Conservation (phyloP, 1,284 basidiomycete genomes). For the Spongiforma sp. region DNA sequence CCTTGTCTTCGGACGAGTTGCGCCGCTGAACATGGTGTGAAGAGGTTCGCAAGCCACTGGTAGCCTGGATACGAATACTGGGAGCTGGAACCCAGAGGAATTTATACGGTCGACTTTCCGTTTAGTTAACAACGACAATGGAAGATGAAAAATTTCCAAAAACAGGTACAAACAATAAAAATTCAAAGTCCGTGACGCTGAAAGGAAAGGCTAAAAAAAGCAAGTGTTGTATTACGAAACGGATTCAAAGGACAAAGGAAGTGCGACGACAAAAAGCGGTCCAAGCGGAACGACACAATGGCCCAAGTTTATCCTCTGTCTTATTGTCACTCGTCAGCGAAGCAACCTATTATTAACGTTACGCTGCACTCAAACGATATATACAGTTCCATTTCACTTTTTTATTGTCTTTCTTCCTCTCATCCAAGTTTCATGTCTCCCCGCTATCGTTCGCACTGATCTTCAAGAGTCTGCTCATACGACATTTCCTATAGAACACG, state of each 20-base stretch:
- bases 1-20: too few species aligned
- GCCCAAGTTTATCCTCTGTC: not conserved
- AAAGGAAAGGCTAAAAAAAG: conserved; percentile 25
- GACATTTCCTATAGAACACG: conserved; percentile 5
- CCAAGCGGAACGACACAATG: conserved; percentile 8
- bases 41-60: too few species aligned
- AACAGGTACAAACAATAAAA: conserved; percentile 22
- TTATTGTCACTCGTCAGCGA: conserved; percentile 23
- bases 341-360: conserved; percentile 11
- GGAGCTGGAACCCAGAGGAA: too few species aligned
- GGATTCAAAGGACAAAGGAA: conserved; percentile 29
- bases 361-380: conserved; percentile 16
- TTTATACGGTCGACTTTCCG: too few species aligned
- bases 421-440: conserved; percentile 14
- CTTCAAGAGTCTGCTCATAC: not conserved
- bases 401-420: conserved; percentile 2
- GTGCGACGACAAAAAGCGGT: conserved; percentile 34
- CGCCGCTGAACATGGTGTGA: too few species aligned
- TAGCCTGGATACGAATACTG: too few species aligned
- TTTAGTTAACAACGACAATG: too few species aligned
- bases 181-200: conserved; percentile 25
- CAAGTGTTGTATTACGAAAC: conserved; percentile 29
- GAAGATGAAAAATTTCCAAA: not conserved
- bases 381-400: conserved; percentile 9
- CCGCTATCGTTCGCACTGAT: too few species aligned